Evolutionary conservation across 441 rosid species (phyloP), one percentile per base, ranked within the genome.

Genomic region (Eutrema salsugineum): DNA sequence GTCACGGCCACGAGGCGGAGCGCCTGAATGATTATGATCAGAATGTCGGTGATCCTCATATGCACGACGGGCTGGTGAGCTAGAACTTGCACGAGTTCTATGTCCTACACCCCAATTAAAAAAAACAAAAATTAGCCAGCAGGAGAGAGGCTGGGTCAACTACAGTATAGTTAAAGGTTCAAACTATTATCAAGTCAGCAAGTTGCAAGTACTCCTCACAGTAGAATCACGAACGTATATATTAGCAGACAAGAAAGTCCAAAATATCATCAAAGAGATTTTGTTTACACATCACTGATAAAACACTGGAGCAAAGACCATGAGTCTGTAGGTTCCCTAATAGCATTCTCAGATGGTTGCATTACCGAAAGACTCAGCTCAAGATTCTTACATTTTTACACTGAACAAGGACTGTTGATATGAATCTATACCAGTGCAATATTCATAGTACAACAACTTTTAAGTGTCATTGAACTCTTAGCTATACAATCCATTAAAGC

Each of bases 61-160:
- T 80, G 85, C 81, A 53, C 77, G 87, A 55, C 80, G 91, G 30
- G 66, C 56, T 75, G 97, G 96, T 77, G 98, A 86, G 76, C 79
- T 80, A 78, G 96, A 89, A 78, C 90, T 89, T 81, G 88, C 87
- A 74, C 80, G 91, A 76, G 80, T 77, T 81, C 92, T 86, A 82
- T 86, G 82, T 70, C 97, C 97, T 89, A 93, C 77, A 57, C 64
- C 76, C 71, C 59, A 77, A 74, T 5, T 8, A 30, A 5, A 5
- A 79, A 66, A 68, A 62, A 55, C 58, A 78, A 75, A 79, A 68
- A 77, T 77, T 59, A 80, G 69, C 30, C 63, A 49, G 33, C 28
- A 75, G 11, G 11, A 46, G 46, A 16, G 1, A 71, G 1, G 48
- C 30, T 40, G 39, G 65, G 42, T 68, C 63, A 68, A 44, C 53